phyloP scores from a whole-genome alignment of 441 rosid genomes.

The Erodium texanum region DNA sequence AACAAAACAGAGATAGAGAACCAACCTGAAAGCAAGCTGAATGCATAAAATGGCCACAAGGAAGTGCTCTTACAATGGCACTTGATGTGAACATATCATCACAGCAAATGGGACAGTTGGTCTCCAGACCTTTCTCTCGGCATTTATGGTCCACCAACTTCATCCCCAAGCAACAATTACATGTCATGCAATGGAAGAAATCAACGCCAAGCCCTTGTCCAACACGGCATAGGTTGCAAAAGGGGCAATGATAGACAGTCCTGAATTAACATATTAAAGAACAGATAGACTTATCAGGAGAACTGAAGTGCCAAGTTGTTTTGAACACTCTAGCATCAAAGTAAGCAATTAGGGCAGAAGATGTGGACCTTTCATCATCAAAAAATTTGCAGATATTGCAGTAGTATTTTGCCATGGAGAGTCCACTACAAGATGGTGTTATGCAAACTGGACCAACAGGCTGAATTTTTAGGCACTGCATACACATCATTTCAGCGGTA shows the following conservation, averaged over 20 bases:
- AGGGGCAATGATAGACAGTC: constrained; percentile 65
- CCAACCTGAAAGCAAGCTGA: constrained; percentile 73
- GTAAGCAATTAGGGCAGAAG: not conserved
- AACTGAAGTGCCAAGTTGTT: not conserved
- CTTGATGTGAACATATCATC: constrained; percentile 68
- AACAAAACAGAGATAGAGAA: not conserved
- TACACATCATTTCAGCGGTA: constrained; percentile 96
- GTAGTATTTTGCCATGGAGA: constrained; percentile 81
- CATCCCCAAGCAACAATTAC: constrained; percentile 66
- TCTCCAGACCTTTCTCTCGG: constrained; percentile 64
- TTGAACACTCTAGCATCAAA: not conserved
- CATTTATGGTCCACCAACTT: constrained; percentile 63
- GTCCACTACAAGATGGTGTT: constrained; percentile 55
- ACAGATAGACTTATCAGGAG: not conserved
- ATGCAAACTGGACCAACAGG: constrained; percentile 71
- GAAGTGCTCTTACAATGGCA: constrained; percentile 57
- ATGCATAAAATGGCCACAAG: constrained; percentile 80
- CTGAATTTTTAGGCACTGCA: constrained; percentile 76
- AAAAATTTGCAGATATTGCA: constrained; percentile 84
- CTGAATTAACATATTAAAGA: constrained; percentile 26
- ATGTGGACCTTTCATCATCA: constrained; percentile 78
- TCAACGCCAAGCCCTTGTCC: constrained; percentile 73
- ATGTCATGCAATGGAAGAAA: constrained; percentile 71
- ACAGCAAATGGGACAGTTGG: constrained; percentile 71
- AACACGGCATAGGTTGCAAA: constrained; percentile 69